phyloP scores from a whole-genome alignment of 1,284 basidiomycete genomes.

The Irpex rosettiformis region DNA sequence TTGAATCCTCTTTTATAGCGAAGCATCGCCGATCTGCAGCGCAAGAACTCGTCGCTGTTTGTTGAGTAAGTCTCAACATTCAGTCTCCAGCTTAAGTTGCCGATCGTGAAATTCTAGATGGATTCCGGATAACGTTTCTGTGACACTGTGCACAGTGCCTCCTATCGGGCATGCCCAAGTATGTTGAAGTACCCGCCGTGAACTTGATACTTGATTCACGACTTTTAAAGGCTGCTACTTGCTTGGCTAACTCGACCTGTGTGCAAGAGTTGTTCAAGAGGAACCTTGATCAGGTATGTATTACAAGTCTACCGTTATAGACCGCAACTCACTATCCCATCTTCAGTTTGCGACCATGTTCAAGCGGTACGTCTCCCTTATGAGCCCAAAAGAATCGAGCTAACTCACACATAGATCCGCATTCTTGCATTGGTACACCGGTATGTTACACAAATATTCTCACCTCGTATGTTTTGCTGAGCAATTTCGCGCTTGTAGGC shows the following conservation, averaged over 20 bases:
- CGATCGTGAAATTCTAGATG: conserved; percentile 43
- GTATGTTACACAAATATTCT: conserved; percentile 20
- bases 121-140: conserved; percentile 84
- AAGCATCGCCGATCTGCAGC: conserved; percentile 56
- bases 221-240: conserved; percentile 65
- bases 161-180: conserved; percentile 77
- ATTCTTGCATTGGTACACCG: conserved; percentile 90
- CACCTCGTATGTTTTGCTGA: neutral
- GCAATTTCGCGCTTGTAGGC: conserved; percentile 1
- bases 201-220: too few relatives aligned
- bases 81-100: conserved; percentile 12
- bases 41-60: conserved; percentile 70
- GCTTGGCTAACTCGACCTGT: conserved; percentile 82
- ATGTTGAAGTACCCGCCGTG: too few relatives aligned
- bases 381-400: neutral
- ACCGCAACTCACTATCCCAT: neutral
- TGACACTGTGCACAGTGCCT: conserved; percentile 79
- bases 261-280: conserved; percentile 92
- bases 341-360: conserved; percentile 78
- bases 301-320: neutral
- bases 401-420: conserved; percentile 40
- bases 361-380: conserved; percentile 42
- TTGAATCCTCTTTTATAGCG: conserved; percentile 27
- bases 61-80: conserved; percentile 61
- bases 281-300: conserved; percentile 57